These are phyloP conservation scores for Harringtonia aguacate DNA, from an alignment of 2,329 filamentous ascomycete species.

Conservation along the genomic window DNA sequence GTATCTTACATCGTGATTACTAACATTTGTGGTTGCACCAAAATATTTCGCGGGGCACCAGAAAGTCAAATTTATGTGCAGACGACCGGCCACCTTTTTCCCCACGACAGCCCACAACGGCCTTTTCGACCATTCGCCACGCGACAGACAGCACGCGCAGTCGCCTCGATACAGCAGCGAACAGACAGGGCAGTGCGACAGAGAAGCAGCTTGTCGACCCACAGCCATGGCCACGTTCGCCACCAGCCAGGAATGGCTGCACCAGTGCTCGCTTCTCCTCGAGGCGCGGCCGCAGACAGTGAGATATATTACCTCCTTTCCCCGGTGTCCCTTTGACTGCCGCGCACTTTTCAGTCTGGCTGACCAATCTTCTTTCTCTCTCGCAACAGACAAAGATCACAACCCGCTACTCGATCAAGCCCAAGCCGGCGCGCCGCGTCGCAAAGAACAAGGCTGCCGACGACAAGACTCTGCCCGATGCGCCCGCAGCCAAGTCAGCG, in stretches of 20 bases:
- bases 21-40: too few species aligned
- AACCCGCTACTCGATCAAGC: constrained; percentile 74
- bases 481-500: constrained; percentile 16
- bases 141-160: too few species aligned
- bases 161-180: too few species aligned
- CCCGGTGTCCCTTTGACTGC: too few species aligned
- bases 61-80: too few species aligned
- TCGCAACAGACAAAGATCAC: constrained; percentile 68
- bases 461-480: constrained; percentile 10
- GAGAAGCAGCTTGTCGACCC: too few species aligned
- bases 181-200: too few species aligned
- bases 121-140: too few species aligned
- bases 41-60: too few species aligned
- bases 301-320: too few species aligned
- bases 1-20: too few species aligned
- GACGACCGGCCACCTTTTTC: background rate
- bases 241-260: constrained; percentile 83
- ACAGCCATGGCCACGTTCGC: constrained; percentile 65
- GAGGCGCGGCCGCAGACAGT: constrained; percentile 79
- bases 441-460: constrained; percentile 14
- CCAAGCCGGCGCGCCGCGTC: constrained; percentile 18
- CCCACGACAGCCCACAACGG: background rate
- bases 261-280: constrained; percentile 74
- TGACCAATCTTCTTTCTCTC: background rate
- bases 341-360: too few species aligned